Percentiles rank a stretch among this genome's conserved stretches.
Conservation (phyloP, 805 yeast genomes). For the Tetrapisispora fleetii region DNA sequence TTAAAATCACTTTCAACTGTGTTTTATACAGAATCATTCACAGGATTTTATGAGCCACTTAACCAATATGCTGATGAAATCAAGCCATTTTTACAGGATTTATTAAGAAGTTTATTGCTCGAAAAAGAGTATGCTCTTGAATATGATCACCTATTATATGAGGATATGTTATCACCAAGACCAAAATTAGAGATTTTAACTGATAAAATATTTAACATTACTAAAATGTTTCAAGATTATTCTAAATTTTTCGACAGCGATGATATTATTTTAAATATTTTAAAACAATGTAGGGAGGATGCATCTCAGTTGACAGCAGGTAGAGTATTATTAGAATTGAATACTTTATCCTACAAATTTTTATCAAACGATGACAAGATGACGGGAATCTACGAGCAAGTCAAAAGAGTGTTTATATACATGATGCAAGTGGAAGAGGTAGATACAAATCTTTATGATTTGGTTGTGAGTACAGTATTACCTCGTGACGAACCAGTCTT, state of each 20-base stretch:
- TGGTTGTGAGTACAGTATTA: conserved; percentile 18
- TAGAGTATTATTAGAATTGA: conserved; percentile 40
- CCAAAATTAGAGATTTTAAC: conserved; percentile 18
- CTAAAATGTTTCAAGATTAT: conserved; percentile 34
- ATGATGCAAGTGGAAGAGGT: conserved; percentile 72
- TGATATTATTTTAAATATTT: conserved; percentile 42
- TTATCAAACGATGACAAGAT: conserved; percentile 45
- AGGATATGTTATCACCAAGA: conserved; percentile 22
- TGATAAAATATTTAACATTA: conserved; percentile 33
- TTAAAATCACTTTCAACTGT: conserved; percentile 17
- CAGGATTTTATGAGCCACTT: conserved; percentile 25
- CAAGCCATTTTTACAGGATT: conserved; percentile 17
- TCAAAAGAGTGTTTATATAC: conserved; percentile 72
- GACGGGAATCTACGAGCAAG: conserved; percentile 56
- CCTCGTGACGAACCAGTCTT: conserved; percentile 61
- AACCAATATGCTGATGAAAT: conserved; percentile 28
- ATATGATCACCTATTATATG: conserved; percentile 22
- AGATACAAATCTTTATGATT: conserved; percentile 53
- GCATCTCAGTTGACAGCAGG: conserved; percentile 31
- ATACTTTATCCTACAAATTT: conserved; percentile 41
- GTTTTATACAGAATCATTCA: conserved; percentile 21
- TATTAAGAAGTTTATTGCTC: conserved; percentile 18
- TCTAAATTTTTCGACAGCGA: conserved; percentile 39
- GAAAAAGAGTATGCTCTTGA: conserved; percentile 24
- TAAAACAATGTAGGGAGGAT: conserved; percentile 32